Evolutionary conservation across 129 eudicot species (phyloP).

Genomic region (Logfia minima): DNA sequence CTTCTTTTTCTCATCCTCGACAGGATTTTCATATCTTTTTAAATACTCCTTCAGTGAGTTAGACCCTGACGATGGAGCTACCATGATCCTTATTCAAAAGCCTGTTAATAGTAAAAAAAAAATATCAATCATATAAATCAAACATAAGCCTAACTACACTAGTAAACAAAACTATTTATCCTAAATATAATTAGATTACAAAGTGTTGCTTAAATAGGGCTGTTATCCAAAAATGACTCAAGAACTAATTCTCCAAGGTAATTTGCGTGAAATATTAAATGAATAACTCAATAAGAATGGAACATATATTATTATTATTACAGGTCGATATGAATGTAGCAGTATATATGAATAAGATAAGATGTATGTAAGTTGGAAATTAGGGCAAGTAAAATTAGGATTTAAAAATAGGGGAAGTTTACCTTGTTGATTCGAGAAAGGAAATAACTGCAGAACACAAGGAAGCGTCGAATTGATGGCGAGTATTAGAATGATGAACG

Average conservation of each 20-base stretch:
- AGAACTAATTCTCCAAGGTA: background rate
- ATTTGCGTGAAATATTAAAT: background rate
- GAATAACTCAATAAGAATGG: background rate
- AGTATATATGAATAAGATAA: too few relatives aligned
- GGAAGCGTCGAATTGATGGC: background rate
- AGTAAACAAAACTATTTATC: too few relatives aligned
- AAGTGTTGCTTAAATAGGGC: background rate
- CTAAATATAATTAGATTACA: too few relatives aligned
- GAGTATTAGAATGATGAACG: background rate
- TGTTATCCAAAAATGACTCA: background rate
- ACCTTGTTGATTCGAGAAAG: too few relatives aligned
- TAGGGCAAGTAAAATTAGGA: too few relatives aligned
- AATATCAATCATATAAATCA: too few relatives aligned
- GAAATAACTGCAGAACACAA: too few relatives aligned
- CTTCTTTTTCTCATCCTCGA: slow-evolving; percentile 57
- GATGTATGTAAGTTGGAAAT: too few relatives aligned
- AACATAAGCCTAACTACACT: background rate
- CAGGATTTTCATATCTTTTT: slow-evolving; percentile 64
- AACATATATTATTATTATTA: too few relatives aligned
- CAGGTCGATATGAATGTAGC: background rate
- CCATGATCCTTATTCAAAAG: slow-evolving; percentile 43
- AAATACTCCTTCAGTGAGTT: slow-evolving; percentile 81
- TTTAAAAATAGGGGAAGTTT: too few relatives aligned
- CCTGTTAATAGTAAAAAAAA: background rate
- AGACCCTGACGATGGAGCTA: slow-evolving; percentile 53